Conservation (phyloP, 129 eudicot genomes). For the Kitagawia praeruptora region DNA sequence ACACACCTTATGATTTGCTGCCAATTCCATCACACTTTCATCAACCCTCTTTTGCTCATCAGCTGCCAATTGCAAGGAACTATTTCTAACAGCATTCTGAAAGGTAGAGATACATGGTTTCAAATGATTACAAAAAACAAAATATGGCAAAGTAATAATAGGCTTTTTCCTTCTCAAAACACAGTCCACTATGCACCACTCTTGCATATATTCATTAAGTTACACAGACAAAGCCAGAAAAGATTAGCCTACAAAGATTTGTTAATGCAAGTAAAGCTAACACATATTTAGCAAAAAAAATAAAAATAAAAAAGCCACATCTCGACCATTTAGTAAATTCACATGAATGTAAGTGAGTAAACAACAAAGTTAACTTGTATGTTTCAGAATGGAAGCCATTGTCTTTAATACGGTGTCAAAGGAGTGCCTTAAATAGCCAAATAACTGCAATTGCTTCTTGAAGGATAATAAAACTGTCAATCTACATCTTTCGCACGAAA, state of each 20-base stretch:
- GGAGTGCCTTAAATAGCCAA: background rate
- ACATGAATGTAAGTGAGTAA: background rate
- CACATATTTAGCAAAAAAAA: background rate
- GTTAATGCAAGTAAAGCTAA: background rate
- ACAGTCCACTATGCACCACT: background rate
- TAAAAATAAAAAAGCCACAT: background rate
- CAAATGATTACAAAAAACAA: background rate
- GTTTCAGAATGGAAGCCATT: background rate
- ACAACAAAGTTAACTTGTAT: too few relatives aligned
- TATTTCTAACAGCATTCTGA: slow-evolving; percentile 59
- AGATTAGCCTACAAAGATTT: background rate
- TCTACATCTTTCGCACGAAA: background rate
- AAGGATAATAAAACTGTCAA: background rate
- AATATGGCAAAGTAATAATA: background rate
- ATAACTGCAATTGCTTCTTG: background rate
- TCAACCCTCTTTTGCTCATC: slow-evolving; percentile 74
- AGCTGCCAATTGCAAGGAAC: slow-evolving; percentile 61
- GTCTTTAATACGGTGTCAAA: background rate
- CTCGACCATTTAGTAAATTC: background rate
- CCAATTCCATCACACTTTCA: slow-evolving; percentile 68
- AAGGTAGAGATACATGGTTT: slow-evolving; percentile 6
- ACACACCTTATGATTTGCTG: slow-evolving; percentile 76
- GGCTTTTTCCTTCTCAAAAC: background rate
- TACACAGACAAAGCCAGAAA: background rate
- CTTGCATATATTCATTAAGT: background rate